phyloP scores from a whole-genome alignment of 345 rosid genomes.

The Salix udensis region DNA sequence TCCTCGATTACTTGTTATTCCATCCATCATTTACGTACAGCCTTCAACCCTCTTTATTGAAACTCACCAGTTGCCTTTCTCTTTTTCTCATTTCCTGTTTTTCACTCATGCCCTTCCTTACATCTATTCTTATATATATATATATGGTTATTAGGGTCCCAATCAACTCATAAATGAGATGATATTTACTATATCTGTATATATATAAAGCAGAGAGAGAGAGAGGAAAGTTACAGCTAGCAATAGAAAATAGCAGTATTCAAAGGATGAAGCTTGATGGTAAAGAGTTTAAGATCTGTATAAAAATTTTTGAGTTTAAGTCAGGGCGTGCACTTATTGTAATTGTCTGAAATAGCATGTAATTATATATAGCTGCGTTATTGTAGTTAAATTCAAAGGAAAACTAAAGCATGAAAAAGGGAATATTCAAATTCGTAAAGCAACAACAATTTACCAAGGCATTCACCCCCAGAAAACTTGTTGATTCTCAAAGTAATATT shows the following conservation, averaged over 20 bases:
- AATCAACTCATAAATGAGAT: too few species aligned
- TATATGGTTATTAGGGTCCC: too few species aligned
- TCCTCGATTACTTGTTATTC: constrained; percentile 43
- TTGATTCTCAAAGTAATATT: constrained; percentile 18
- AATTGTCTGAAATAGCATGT: too few species aligned
- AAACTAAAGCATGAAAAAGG: constrained; percentile 13
- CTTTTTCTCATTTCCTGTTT: constrained; percentile 23
- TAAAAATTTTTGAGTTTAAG: accelerated
- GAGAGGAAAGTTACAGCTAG: too few species aligned
- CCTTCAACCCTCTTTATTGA: constrained; percentile 46
- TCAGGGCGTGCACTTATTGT: too few species aligned
- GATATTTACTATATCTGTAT: too few species aligned
- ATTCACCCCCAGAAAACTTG: constrained; percentile 10
- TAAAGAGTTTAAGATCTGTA: too few species aligned
- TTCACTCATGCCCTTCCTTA: neutral
- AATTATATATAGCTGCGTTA: neutral
- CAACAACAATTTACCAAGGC: constrained; percentile 23
- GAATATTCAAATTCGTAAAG: constrained; percentile 45
- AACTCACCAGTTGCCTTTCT: constrained; percentile 42
- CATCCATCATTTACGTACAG: constrained; percentile 20
- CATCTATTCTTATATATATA: neutral
- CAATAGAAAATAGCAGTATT: too few species aligned
- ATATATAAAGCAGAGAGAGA: too few species aligned
- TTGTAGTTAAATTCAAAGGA: neutral
- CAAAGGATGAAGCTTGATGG: too few species aligned